phyloP scores from a whole-genome alignment of 257 asterid species.

The Primulina eburnea region DNA sequence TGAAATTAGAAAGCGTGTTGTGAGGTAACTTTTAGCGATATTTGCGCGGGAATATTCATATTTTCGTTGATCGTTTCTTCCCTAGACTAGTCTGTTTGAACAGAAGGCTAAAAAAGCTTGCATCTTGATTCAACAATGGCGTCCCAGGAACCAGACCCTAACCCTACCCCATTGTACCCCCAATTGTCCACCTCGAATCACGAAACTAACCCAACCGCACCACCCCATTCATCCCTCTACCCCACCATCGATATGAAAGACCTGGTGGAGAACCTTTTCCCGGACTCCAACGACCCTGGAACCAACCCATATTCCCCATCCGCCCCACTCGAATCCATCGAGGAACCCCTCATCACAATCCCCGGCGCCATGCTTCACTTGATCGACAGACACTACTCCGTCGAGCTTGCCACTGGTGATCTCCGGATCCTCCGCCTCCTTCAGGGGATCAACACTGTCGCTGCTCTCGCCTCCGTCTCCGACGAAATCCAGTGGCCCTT shows the following conservation, averaged over 20 bases:
- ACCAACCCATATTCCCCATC: constrained; percentile 37
- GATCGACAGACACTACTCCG: constrained; percentile 76
- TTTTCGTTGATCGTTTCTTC: neutral
- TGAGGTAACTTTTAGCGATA: neutral
- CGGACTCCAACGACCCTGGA: constrained; percentile 23
- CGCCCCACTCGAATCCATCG: constrained; percentile 57
- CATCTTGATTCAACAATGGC: neutral
- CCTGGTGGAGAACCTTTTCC: constrained; percentile 45
- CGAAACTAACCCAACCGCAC: constrained; percentile 31
- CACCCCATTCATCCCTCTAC: constrained; percentile 48
- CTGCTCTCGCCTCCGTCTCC: constrained; percentile 61
- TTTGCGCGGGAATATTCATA: neutral
- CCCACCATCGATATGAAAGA: constrained; percentile 53
- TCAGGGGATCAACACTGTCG: constrained; percentile 57
- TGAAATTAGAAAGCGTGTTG: no score
- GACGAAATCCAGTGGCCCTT: constrained; percentile 82
- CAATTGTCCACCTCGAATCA: constrained; percentile 35
- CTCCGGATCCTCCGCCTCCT: constrained; percentile 51
- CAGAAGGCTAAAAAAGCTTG: neutral
- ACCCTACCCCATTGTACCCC: constrained; percentile 53
- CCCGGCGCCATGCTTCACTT: constrained; percentile 83
- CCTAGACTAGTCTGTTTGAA: no score
- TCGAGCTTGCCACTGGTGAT: constrained; percentile 93
- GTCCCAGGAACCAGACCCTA: neutral
- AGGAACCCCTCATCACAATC: constrained; percentile 51